These are phyloP conservation scores for Pseudogymnoascus sp. DNA, from an alignment of 2,329 filamentous ascomycete genomes.

Conservation along the genomic window DNA sequence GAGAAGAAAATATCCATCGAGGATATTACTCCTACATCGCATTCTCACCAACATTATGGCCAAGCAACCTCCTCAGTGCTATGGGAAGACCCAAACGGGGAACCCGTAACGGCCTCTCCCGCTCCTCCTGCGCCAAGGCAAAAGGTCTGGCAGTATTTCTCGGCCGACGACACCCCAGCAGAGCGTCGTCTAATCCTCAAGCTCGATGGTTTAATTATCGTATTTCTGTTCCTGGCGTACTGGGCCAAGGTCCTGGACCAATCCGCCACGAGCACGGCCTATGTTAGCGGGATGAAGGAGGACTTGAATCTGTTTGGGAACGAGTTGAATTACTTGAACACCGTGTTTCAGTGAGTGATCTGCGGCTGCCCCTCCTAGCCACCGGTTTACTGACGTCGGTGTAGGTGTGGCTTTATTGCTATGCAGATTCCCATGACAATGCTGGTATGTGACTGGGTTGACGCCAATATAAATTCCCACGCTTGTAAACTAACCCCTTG, in stretches of 20 bases:
- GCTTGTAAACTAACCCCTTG: background rate
- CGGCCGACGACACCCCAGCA: slow-evolving; percentile 9
- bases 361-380: background rate
- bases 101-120: background rate
- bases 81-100: background rate
- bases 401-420: slow-evolving; percentile 7
- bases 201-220: slow-evolving; percentile 13
- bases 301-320: slow-evolving; percentile 38
- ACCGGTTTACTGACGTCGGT: background rate
- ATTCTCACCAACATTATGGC: background rate
- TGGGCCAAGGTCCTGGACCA: slow-evolving; percentile 14
- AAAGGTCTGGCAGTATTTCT: slow-evolving; percentile 12
- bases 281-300: slow-evolving; percentile 39
- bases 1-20: background rate
- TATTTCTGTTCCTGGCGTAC: slow-evolving; percentile 14
- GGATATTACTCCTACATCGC: background rate
- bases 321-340: slow-evolving; percentile 16
- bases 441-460: background rate
- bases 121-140: background rate
- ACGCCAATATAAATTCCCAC: background rate
- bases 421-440: slow-evolving; percentile 11
- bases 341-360: slow-evolving; percentile 14
- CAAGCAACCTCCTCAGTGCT: background rate
- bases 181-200: slow-evolving; percentile 13
- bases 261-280: slow-evolving; percentile 36